phyloP scores from a whole-genome alignment of 2,329 filamentous ascomycete species.

The Colletotrichum karsti region DNA sequence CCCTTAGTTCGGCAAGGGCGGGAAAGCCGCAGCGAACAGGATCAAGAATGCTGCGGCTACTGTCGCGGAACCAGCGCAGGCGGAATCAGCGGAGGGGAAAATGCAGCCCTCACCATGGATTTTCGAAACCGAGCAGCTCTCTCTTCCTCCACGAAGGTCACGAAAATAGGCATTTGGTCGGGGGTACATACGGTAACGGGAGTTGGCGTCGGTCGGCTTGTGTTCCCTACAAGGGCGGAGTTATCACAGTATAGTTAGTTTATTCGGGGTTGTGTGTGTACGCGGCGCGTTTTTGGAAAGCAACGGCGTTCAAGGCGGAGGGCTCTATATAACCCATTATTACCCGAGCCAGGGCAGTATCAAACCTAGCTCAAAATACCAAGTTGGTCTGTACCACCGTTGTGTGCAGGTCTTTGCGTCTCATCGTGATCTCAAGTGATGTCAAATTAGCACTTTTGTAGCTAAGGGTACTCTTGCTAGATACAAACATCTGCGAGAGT shows the following conservation, averaged over 20 bases:
- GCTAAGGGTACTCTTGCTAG: slow-evolving; percentile 1
- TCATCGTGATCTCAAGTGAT: background rate
- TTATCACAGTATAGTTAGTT: background rate
- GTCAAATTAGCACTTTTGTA: slow-evolving; percentile 16
- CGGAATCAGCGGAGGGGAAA: no score
- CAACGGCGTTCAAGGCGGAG: background rate
- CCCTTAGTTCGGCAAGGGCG: slow-evolving; percentile 45
- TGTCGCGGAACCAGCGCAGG: no score
- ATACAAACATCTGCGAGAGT: background rate
- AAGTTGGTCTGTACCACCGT: background rate
- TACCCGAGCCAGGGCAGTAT: no score
- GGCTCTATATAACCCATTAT: no score
- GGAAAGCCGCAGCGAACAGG: no score
- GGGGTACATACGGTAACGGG: background rate
- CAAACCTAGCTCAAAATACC: background rate
- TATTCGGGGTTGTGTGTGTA: background rate
- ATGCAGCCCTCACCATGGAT: no score
- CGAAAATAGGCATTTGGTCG: background rate
- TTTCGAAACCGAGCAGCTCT: no score
- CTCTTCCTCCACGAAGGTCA: slow-evolving; percentile 8
- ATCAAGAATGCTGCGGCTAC: no score
- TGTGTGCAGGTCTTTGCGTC: background rate
- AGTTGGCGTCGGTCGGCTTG: slow-evolving; percentile 17
- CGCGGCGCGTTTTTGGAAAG: background rate
- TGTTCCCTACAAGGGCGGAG: background rate